Evolutionary conservation across 371 early-diverging fungal genomes (phyloP).

Genomic region (Apophysomyces variabilis): DNA sequence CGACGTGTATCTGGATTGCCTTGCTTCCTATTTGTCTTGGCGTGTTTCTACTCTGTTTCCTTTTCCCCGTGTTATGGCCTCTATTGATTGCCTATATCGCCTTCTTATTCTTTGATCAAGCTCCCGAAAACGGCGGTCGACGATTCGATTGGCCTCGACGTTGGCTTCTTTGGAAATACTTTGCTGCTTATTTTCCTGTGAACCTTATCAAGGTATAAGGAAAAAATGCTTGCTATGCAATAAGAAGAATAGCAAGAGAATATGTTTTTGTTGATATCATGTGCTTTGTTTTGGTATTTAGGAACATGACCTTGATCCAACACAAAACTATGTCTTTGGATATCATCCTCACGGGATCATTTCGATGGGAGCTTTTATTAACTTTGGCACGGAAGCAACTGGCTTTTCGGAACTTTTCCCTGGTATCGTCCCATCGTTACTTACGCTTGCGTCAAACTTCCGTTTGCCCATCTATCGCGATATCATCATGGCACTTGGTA

Average conservation of each 20-base stretch:
- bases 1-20: conserved; percentile 64
- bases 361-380: conserved; percentile 79
- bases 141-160: conserved; percentile 61
- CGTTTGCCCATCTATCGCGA: conserved; percentile 80
- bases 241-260: neutral
- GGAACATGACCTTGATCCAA: conserved; percentile 77
- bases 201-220: conserved; percentile 65
- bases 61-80: conserved; percentile 56
- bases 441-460: conserved; percentile 69
- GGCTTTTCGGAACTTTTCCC: conserved; percentile 69
- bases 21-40: conserved; percentile 59
- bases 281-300: conserved; percentile 18
- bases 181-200: conserved; percentile 80
- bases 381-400: conserved; percentile 80
- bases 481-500: conserved; percentile 68
- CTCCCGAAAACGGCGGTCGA: conserved; percentile 73
- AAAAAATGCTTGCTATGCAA: neutral
- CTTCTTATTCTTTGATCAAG: conserved; percentile 57
- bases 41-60: conserved; percentile 47
- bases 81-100: conserved; percentile 65
- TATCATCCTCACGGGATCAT: conserved; percentile 89
- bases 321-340: conserved; percentile 77
- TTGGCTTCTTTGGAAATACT: conserved; percentile 63
- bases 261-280: too few species aligned
- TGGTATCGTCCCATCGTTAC: conserved; percentile 65